Evolutionary conservation across 2,329 filamentous ascomycete genomes (phyloP), one percentile per base, ranked within the genome.

Genomic region (Hymenoscyphus linearis): DNA sequence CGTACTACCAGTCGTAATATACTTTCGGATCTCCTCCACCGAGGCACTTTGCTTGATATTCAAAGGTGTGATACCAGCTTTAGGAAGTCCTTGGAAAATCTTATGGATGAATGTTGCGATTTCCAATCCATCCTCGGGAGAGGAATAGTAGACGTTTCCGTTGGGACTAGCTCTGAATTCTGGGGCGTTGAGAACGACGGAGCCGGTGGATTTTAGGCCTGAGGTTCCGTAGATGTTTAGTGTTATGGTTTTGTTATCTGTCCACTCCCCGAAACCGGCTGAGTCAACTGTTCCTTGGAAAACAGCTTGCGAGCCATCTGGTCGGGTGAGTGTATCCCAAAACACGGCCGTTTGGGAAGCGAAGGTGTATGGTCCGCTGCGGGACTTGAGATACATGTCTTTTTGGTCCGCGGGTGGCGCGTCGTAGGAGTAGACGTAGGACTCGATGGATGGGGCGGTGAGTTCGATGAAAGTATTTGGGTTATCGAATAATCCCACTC

Each of bases 211-310:
- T 5, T 76, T 74, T 25, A 83, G 73, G 0, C 82, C 82, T 0
- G 80, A 83, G 0, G 82, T 84, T 9, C 81, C 81, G 71, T 84
- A 84, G 4, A 84, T 71, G 68, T 84, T 84, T 22, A 84, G 74
- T 0, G 81, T 83, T 57, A 84, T 79, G 62, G 79, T 82, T 61
- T 79, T 74, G 57, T 75, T 74, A 36, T 69, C 66, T 1, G 62
- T 76, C 66, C 70, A 79, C 9, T 73, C 77, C 1, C 71, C 68
- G 47, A 73, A 76, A 2, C 81, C 81, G 0, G 78, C 72, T 0
- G 78, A 77, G 69, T 79, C 79, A 60, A 84, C 78, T 0, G 81
- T 84, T 6, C 81, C 81, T 64, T 84, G 82, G 25, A 82, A 74
- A 0, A 77, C 80, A 2, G 76, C 74, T 3, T 72, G 68, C 12